A percentile compares a stretch with the other conserved stretches of the same genome.
Conservation (phyloP, 2,329 filamentous ascomycete species). For the Fusarium udum region DNA sequence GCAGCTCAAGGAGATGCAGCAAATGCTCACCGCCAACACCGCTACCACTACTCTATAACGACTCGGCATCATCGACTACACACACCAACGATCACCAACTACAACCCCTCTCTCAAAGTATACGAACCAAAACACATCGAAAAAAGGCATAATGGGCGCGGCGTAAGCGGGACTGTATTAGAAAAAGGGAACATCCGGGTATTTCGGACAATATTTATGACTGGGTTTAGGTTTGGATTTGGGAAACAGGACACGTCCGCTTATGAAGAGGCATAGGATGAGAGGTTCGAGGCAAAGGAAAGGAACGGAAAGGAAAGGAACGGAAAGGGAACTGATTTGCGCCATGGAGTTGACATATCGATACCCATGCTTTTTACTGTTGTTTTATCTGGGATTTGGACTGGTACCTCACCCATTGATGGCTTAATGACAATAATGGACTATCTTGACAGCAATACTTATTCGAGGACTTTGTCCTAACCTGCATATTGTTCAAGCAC, state of each 20-base stretch:
- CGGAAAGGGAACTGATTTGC: slow-evolving; percentile 27
- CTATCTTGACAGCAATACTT: slow-evolving; percentile 25
- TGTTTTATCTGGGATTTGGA: slow-evolving; percentile 34
- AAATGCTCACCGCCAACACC: slow-evolving; percentile 51
- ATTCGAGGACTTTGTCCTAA: slow-evolving; percentile 9
- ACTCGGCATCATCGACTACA: background rate
- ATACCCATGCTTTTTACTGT: slow-evolving; percentile 45
- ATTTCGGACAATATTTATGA: slow-evolving; percentile 19
- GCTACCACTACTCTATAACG: slow-evolving; percentile 32
- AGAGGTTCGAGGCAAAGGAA: slow-evolving; percentile 14
- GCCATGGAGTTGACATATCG: slow-evolving; percentile 44
- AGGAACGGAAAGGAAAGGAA: slow-evolving; percentile 16
- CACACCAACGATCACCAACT: slow-evolving; percentile 4
- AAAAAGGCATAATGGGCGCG: slow-evolving; percentile 44
- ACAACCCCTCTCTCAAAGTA: slow-evolving; percentile 10
- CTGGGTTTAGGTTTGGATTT: background rate
- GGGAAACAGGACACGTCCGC: slow-evolving; percentile 27
- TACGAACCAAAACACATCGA: slow-evolving; percentile 27
- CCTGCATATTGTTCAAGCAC: slow-evolving; percentile 11
- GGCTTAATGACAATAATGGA: slow-evolving; percentile 41
- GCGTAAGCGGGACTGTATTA: slow-evolving; percentile 45
- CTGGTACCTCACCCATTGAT: slow-evolving; percentile 27
- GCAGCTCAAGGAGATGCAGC: slow-evolving; percentile 68
- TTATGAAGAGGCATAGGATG: slow-evolving; percentile 8
- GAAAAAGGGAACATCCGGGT: slow-evolving; percentile 25